Base-by-base conservation (phyloP, 257 asterid species). In the Primulina eburnea region DNA sequence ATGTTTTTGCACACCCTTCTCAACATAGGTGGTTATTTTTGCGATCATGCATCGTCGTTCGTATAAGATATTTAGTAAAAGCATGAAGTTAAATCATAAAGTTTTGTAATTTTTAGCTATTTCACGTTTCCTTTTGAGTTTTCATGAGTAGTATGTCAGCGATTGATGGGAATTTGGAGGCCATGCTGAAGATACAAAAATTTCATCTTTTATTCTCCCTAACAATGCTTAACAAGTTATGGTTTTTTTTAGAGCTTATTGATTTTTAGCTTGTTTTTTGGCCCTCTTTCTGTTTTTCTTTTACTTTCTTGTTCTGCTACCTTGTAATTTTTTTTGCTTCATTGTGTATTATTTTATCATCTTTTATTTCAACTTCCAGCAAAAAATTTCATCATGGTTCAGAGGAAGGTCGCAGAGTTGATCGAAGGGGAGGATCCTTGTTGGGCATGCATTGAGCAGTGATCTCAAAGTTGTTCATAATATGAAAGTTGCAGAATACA, bases 391-490 rank as follows among this genome's bases (percentile, higher is more conserved):
- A 82, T 69, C 28, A 73, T 68, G 57, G 96, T 84, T 74, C 99
- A 90, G 87, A 84, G 67, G 82, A 79, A 86, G 78, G 96, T 93
- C 63, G 96, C 95, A 6, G 97, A 90, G 75, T 78, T 90, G 80
- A 83, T 88, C 59, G 74, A 24, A 90, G 68, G 96, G 84, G 73
- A 82, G 74, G 84, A 81, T 83, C 68, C 96, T 93, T 75, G 97
- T 90, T 26, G 99, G 99, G 58, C 99, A 93, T 83, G 99, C 99
- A 56, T 75, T 93, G 75, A 91, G 87, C 82, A 90, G 90, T 81
- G 99, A 93, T 85, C 90, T 93, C 29, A 93, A 84, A 84, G 98
- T 83, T 75, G 21, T 66, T 8, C 69, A 61, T 12, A 34, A 52
- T 30, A 2, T 47, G 7, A 62, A 32, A 47, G 75, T 47, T 16